Evolutionary conservation across 169 alveolate species (phyloP), one percentile per base, ranked within the genome.

Genomic region (Plasmodium yoelii): DNA sequence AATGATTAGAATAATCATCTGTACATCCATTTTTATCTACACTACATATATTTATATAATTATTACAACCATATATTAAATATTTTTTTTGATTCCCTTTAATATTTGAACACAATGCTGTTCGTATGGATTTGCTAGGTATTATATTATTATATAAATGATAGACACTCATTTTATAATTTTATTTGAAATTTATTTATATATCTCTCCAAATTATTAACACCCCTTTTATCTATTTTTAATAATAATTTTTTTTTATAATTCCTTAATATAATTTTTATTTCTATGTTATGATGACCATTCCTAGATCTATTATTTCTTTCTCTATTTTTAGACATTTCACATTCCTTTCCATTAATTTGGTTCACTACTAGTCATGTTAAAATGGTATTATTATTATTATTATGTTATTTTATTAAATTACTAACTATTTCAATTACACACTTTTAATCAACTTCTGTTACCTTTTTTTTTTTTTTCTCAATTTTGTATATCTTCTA

Each of bases 121-220:
- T 80, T 80, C 90, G 15, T 57, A 80, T 65, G 4, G 90, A 80
- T 56, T 64, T 67, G 22, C 90, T 80, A 10, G 82, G 82, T 57
- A 80, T 49, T n/a, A 65, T 42, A 28, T 80, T 80, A 42, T 65
- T 80, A 28, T 80, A 80, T 13, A 42, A 80, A 57, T 80, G 67
- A 53, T 80, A 80, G 7, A 39, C 63, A n/a, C 90, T 60, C 82
- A 80, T 69, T 53, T 53, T 67, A n/a, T 46, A 10, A 2, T 46
- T 39, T 51, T 28, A 34, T 24, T 34, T 5, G 42, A 34, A 34
- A 34, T 0, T 34, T 34, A 6, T 34, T 34, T 34, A 3, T 3
- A 34, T 3, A 34, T 34, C 7, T 3, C 0, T 34, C 7, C 5
- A 34, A 34, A 34, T 34, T 3, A 3, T 34, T 34, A 34, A 34